These are phyloP conservation scores for Physaria fendleri DNA, from an alignment of 345 rosid genomes.

Conservation along the genomic window DNA sequence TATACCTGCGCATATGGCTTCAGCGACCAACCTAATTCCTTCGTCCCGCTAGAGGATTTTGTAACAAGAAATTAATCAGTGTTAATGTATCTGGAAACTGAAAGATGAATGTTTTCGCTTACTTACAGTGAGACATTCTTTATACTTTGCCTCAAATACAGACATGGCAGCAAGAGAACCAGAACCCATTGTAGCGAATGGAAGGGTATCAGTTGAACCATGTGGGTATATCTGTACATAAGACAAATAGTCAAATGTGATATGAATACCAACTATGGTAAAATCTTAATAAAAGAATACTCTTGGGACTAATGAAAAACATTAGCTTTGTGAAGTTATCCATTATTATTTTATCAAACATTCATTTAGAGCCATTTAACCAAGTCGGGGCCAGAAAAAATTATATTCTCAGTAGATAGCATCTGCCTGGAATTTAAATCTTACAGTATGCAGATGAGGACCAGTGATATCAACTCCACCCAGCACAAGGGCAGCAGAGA, in stretches of 20 bases:
- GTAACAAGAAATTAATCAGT: conserved; percentile 8
- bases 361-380: too few species aligned
- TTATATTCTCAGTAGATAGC: neutral
- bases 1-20: conserved; percentile 70
- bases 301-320: too few species aligned
- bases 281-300: too few species aligned
- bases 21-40: conserved; percentile 58
- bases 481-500: conserved; percentile 70
- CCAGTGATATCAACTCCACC: conserved; percentile 88
- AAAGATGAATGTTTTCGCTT: neutral
- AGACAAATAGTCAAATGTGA: neutral
- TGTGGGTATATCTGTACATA: conserved; percentile 69
- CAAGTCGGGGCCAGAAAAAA: too few species aligned
- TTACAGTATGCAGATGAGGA: conserved; percentile 75
- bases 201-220: conserved; percentile 78
- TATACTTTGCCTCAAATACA: conserved; percentile 69
- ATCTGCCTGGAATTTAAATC: conserved; percentile 4
- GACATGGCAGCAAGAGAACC: conserved; percentile 91
- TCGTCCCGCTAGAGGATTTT: conserved; percentile 51
- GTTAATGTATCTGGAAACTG: neutral
- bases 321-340: too few species aligned
- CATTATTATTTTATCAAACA: too few species aligned
- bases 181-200: conserved; percentile 92
- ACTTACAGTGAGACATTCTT: conserved; percentile 75
- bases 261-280: conserved; percentile 6